phyloP scores from a whole-genome alignment of 305 asterid genomes.

The Solanum hybrid region DNA sequence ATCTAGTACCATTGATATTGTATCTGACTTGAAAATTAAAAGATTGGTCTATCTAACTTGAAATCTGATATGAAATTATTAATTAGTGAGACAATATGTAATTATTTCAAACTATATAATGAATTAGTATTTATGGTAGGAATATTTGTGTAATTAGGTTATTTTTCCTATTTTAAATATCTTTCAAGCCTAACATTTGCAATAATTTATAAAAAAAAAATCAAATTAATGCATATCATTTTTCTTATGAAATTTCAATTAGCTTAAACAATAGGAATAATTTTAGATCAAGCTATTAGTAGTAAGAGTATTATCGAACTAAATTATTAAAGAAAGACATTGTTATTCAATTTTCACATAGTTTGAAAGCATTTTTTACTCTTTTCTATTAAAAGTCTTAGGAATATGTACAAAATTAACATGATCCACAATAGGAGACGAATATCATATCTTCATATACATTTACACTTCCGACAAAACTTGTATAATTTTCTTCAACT shows the following conservation, averaged over 20 bases:
- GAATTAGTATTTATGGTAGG: not conserved
- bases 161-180: not conserved
- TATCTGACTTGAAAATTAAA: not conserved
- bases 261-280: not conserved
- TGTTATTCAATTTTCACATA: not conserved
- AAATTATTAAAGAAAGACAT: not conserved
- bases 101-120: no score
- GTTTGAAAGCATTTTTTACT: not conserved
- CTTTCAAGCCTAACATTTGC: not conserved
- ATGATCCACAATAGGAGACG: not conserved
- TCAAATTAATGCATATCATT: not conserved
- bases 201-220: not conserved
- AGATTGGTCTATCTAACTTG: no score
- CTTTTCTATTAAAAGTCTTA: not conserved
- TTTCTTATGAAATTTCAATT: not conserved
- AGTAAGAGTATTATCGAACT: not conserved
- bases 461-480: not conserved
- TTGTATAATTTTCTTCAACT: not conserved
- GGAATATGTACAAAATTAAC: not conserved
- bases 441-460: not conserved
- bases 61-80: not conserved
- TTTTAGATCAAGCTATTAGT: no score
- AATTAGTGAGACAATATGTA: not conserved
- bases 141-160: not conserved
- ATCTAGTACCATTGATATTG: not conserved